Percentiles rank a stretch among this genome's conserved stretches.
Conservation (phyloP, 257 asterid genomes). For the Nicotiana obtusifolia region DNA sequence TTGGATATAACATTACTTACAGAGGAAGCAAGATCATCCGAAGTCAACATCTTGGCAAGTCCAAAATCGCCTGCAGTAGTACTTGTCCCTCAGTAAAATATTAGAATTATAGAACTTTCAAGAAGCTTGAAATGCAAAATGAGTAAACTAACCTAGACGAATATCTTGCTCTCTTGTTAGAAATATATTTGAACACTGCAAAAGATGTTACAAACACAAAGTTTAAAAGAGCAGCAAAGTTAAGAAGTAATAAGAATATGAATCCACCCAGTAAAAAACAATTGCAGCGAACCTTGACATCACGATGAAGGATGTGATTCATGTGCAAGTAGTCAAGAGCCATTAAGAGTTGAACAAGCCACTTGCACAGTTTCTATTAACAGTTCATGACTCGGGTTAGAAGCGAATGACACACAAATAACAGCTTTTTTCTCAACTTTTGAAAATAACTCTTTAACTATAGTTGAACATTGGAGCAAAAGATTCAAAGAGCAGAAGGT, state of each 20-base stretch:
- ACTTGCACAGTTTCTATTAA: slow-evolving; percentile 72
- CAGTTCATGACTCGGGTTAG: slow-evolving; percentile 13
- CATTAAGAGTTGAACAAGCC: slow-evolving; percentile 90
- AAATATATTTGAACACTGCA: slow-evolving; percentile 95
- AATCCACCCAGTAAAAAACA: slow-evolving; percentile 10
- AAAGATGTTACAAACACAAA: slow-evolving; percentile 10
- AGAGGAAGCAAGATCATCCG: slow-evolving; percentile 92
- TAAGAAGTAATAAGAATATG: neutral
- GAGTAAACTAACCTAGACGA: slow-evolving; percentile 64
- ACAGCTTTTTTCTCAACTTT: neutral
- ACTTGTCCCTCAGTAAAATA: neutral
- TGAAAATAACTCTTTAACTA: neutral
- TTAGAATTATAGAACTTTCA: neutral
- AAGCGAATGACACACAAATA: slow-evolving; percentile 6
- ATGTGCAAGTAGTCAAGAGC: slow-evolving; percentile 89
- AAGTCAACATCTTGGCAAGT: slow-evolving; percentile 79
- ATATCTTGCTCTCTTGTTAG: slow-evolving; percentile 78
- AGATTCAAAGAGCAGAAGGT: slow-evolving; percentile 8
- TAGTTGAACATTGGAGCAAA: neutral
- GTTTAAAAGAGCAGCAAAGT: slow-evolving; percentile 3
- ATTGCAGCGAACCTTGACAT: slow-evolving; percentile 63
- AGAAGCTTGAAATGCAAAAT: neutral
- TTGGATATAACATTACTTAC: slow-evolving; percentile 34
- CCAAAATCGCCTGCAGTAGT: slow-evolving; percentile 79
- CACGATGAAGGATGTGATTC: slow-evolving; percentile 88